Percentiles rank a stretch among this genome's conserved stretches.
Conservation (phyloP, 2,329 filamentous ascomycete genomes). For the Aspergillus caelatus region DNA sequence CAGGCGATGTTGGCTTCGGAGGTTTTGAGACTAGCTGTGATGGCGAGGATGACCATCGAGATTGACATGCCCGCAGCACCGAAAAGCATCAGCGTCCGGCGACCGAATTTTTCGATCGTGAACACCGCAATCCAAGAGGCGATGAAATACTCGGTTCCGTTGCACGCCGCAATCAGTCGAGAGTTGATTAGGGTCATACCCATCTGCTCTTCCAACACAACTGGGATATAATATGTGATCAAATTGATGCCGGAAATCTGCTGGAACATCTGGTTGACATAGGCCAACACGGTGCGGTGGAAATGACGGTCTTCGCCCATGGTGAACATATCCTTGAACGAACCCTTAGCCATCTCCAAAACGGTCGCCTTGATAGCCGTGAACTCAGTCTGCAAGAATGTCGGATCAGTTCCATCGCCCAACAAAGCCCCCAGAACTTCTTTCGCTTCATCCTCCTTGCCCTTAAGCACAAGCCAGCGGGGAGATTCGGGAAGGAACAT, state of each 20-base stretch:
- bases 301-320: slow-evolving; percentile 60
- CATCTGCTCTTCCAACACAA: slow-evolving; percentile 47
- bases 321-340: slow-evolving; percentile 62
- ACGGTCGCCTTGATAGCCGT: slow-evolving; percentile 57
- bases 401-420: slow-evolving; percentile 51
- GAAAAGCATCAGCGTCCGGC: slow-evolving; percentile 72
- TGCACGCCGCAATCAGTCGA: slow-evolving; percentile 55
- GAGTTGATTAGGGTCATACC: slow-evolving; percentile 45
- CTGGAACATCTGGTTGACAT: slow-evolving; percentile 61
- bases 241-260: slow-evolving; percentile 51
- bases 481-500: slow-evolving; percentile 60
- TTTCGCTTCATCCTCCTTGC: slow-evolving; percentile 55
- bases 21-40: slow-evolving; percentile 28
- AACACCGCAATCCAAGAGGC: slow-evolving; percentile 55
- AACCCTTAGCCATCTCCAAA: slow-evolving; percentile 52
- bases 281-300: slow-evolving; percentile 58
- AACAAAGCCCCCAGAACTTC: slow-evolving; percentile 51
- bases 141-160: slow-evolving; percentile 58
- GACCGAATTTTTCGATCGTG: slow-evolving; percentile 53
- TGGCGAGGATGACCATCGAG: slow-evolving; percentile 64
- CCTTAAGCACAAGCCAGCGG: slow-evolving; percentile 61
- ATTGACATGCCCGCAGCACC: slow-evolving; percentile 66
- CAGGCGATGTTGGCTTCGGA: slow-evolving; percentile 29
- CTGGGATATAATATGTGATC: slow-evolving; percentile 50
- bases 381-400: slow-evolving; percentile 51